Evolutionary conservation across 805 yeast genomes (phyloP).

Genomic region (Cyberlindnera maritima): DNA sequence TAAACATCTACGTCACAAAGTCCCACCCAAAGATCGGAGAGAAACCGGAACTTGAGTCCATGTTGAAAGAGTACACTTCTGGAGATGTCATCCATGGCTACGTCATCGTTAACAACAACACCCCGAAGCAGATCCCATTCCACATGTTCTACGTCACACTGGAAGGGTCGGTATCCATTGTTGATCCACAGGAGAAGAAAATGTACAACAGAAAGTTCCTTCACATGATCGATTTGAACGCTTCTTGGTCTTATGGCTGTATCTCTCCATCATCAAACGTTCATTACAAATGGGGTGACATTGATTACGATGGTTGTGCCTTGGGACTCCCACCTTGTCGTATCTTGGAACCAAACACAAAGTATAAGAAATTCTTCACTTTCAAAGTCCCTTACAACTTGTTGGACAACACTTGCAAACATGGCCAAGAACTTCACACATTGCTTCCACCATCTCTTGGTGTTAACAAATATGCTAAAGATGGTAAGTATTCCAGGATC

Average conservation of each 20-base stretch:
- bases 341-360: conserved; percentile 44
- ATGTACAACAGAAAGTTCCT: conserved; percentile 46
- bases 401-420: conserved; percentile 51
- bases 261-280: conserved; percentile 51
- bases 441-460: conserved; percentile 42
- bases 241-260: conserved; percentile 50
- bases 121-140: conserved; percentile 48
- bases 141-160: conserved; percentile 57
- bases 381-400: conserved; percentile 55
- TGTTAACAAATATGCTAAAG: conserved; percentile 31
- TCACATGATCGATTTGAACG: conserved; percentile 59
- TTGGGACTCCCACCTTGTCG: conserved; percentile 51
- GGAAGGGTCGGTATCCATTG: conserved; percentile 39
- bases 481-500: conserved; percentile 31
- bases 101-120: conserved; percentile 46
- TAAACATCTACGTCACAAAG: conserved; percentile 52
- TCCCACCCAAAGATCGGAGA: conserved; percentile 44
- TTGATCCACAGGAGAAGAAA: conserved; percentile 32
- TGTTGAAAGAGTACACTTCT: conserved; percentile 54
- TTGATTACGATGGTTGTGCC: conserved; percentile 46
- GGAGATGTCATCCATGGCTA: conserved; percentile 69
- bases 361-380: conserved; percentile 56
- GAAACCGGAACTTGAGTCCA: conserved; percentile 29
- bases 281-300: conserved; percentile 37
- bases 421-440: conserved; percentile 38